These are phyloP conservation scores for Alnus rubra DNA, from an alignment of 306 rosid species.

Conservation along the genomic window DNA sequence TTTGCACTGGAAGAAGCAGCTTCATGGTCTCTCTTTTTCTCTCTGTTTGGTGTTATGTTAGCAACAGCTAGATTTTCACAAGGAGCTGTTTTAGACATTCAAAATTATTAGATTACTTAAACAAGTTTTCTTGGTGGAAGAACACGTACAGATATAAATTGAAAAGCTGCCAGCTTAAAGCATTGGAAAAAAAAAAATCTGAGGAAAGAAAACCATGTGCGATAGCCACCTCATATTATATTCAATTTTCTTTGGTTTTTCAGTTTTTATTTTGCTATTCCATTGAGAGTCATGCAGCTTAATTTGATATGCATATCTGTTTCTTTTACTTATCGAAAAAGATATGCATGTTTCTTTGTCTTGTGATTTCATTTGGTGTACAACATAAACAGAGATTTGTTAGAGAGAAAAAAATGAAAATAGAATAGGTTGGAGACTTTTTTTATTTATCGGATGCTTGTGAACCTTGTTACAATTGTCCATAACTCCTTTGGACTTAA, in stretches of 20 bases:
- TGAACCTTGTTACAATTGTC: neutral
- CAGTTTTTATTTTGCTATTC: neutral
- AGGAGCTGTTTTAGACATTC: neutral
- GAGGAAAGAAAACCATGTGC: neutral
- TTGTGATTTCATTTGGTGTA: neutral
- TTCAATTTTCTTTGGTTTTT: neutral
- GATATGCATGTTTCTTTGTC: neutral
- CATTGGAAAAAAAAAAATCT: neutral
- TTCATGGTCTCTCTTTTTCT: slow-evolving; percentile 60
- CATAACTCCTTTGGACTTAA: neutral
- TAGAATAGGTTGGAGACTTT: neutral
- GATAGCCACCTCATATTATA: neutral
- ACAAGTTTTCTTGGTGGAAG: neutral
- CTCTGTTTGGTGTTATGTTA: neutral
- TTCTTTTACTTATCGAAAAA: too few species aligned
- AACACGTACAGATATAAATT: neutral
- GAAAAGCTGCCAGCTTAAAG: too few species aligned
- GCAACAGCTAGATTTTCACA: neutral
- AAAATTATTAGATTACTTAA: neutral
- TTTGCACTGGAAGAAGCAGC: slow-evolving; percentile 90
- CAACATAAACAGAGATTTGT: neutral
- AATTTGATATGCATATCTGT: neutral
- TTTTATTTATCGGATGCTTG: neutral
- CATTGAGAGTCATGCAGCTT: neutral
- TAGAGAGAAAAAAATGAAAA: neutral